These are phyloP conservation scores for Botryosphaeria dothidea DNA, from an alignment of 2,329 filamentous ascomycete genomes.

Conservation along the genomic window DNA sequence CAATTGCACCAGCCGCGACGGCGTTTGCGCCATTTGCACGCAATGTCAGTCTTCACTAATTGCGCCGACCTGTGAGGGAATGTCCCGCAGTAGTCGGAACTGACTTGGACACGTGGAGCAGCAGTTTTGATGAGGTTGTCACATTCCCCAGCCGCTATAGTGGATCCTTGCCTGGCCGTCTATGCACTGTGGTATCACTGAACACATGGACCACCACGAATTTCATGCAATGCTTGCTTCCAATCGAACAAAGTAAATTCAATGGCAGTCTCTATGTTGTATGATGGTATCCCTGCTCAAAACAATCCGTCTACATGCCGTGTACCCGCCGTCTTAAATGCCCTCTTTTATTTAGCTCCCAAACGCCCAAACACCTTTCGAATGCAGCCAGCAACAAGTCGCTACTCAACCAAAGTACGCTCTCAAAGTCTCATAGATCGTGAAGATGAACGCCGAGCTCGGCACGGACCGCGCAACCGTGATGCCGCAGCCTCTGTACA, in stretches of 20 bases:
- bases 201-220: too few relatives aligned
- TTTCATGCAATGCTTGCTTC: too few relatives aligned
- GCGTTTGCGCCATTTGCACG: not conserved
- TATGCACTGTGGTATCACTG: too few relatives aligned
- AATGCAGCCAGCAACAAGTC: not conserved
- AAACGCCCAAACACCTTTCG: not conserved
- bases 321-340: not conserved
- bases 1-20: not conserved
- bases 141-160: too few relatives aligned
- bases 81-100: too few relatives aligned
- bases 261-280: not conserved
- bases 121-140: too few relatives aligned
- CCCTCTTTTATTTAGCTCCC: not conserved
- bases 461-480: constrained; percentile 85
- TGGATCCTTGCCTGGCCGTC: too few relatives aligned
- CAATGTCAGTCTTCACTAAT: not conserved
- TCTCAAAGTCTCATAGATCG: constrained; percentile 87
- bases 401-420: constrained; percentile 55
- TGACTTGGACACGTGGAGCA: too few relatives aligned
- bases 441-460: constrained; percentile 98
- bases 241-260: not conserved
- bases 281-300: constrained; percentile 7
- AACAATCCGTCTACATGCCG: not conserved
- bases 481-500: constrained; percentile 94
- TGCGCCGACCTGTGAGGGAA: not conserved